Evolutionary conservation across 2,329 filamentous ascomycete species (phyloP).

Genomic region (Fusarium oxysporum): DNA sequence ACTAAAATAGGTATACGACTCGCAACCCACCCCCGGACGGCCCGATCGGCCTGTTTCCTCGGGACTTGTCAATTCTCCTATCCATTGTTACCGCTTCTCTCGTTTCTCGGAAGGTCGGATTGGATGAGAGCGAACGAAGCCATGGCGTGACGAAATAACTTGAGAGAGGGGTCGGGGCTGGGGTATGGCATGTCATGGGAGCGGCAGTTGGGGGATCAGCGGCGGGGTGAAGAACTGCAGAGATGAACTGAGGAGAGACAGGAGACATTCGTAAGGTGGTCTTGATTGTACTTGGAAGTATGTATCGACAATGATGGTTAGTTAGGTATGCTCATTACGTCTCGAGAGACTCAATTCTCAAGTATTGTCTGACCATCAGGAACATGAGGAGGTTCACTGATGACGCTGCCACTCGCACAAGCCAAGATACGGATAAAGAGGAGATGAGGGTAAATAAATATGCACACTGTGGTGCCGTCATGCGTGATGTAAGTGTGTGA

Average conservation of each 20-base stretch:
- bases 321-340: background rate
- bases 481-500: constrained; percentile 1
- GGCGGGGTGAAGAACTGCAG: background rate
- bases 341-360: background rate
- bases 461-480: constrained; percentile 18
- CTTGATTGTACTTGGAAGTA: background rate
- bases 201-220: constrained; percentile 23
- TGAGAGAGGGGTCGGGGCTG: constrained; percentile 1
- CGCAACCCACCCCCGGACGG: background rate
- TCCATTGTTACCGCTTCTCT: background rate
- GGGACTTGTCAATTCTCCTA: background rate
- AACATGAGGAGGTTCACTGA: background rate
- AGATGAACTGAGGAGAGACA: background rate
- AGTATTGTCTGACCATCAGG: background rate
- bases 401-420: background rate
- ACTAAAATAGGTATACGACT: background rate
- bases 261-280: background rate
- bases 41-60: constrained; percentile 9
- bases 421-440: background rate
- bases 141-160: constrained; percentile 9
- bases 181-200: constrained; percentile 17
- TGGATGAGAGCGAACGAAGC: background rate
- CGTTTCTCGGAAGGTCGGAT: background rate
- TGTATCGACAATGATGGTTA: background rate
- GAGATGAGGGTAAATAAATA: background rate